Percentiles rank a stretch among this genome's conserved stretches.
Evolutionary conservation across 75 land plant genomes (phyloP).

Genomic region (Cunninghamia lanceolata): DNA sequence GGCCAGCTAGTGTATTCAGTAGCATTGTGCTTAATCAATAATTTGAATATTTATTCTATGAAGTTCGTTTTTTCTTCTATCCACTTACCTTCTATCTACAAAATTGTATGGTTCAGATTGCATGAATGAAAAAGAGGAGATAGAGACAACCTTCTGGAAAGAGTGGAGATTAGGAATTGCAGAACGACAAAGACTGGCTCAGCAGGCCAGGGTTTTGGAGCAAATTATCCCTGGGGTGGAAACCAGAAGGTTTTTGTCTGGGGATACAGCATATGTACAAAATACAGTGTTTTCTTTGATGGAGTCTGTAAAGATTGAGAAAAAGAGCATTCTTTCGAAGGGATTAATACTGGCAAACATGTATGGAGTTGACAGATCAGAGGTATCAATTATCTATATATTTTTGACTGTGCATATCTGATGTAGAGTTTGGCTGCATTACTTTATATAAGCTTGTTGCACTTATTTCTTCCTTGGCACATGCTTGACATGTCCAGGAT

Average conservation of each 20-base stretch:
- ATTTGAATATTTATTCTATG: neutral
- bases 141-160: constrained; percentile 64
- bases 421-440: neutral
- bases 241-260: constrained; percentile 56
- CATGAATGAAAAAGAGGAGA: constrained; percentile 29
- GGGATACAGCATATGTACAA: constrained; percentile 61
- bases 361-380: constrained; percentile 50
- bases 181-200: constrained; percentile 54
- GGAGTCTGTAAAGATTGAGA: constrained; percentile 59
- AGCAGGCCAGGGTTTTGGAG: constrained; percentile 55
- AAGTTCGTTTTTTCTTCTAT: neutral
- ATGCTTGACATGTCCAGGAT: neutral
- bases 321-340: constrained; percentile 49
- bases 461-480: neutral
- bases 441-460: neutral
- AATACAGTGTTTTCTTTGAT: constrained; percentile 40
- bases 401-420: neutral
- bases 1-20: neutral
- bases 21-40: neutral
- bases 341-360: constrained; percentile 42
- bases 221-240: constrained; percentile 79
- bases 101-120: constrained; percentile 30
- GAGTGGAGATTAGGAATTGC: constrained; percentile 69
- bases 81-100: neutral
- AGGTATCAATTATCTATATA: constrained; percentile 35